Conservation (phyloP, 179 eudicot genomes). For the Spinacia oleracea region DNA sequence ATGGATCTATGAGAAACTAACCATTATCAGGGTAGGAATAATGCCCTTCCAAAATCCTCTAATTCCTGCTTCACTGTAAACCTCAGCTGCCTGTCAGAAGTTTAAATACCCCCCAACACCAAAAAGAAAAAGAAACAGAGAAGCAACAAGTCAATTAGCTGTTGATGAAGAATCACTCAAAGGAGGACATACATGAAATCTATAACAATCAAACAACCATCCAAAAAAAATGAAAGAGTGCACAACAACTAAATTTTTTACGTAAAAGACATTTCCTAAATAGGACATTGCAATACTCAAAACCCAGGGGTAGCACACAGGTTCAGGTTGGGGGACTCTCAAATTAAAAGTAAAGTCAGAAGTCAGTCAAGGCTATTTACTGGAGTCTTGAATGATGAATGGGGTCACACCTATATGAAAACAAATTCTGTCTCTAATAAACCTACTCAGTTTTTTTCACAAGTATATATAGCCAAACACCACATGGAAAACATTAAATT, state of each 20-base stretch:
- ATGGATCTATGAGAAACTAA: conserved; percentile 25
- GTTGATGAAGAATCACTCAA: background rate
- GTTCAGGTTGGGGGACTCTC: background rate
- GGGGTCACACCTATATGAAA: background rate
- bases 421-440: background rate
- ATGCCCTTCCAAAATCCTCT: conserved; percentile 95
- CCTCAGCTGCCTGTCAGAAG: conserved; percentile 63
- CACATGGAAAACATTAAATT: background rate
- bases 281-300: background rate
- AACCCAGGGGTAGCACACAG: background rate
- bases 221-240: background rate
- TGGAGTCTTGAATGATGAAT: conserved; percentile 2
- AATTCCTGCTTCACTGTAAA: conserved; percentile 89
- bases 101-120: background rate
- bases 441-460: background rate
- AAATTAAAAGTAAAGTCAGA: background rate
- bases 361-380: background rate
- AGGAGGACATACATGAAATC: background rate
- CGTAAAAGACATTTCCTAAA: background rate
- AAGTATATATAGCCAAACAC: background rate
- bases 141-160: conserved; percentile 11
- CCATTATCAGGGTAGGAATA: conserved; percentile 89
- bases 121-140: conserved; percentile 10
- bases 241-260: background rate
- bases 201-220: background rate